These are phyloP conservation scores for Picea abies DNA, from an alignment of 83 land plant genomes.

Conservation along the genomic window DNA sequence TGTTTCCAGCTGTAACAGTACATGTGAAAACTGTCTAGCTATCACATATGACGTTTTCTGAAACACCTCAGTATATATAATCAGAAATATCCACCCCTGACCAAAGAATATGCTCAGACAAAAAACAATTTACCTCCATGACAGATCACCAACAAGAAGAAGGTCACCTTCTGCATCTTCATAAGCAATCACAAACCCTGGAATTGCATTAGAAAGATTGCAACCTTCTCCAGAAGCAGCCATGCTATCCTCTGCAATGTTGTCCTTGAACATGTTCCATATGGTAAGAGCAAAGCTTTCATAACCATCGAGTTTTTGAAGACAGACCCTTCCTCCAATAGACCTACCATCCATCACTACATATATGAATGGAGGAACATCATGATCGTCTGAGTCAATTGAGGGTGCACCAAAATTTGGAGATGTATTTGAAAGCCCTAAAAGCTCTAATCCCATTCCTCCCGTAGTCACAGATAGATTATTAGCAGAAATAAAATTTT, in stretches of 20 bases:
- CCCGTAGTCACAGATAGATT: not conserved
- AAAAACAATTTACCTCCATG: slow-evolving; percentile 23
- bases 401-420: not conserved
- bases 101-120: not conserved
- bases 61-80: no score
- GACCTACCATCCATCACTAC: slow-evolving; percentile 37
- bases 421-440: slow-evolving; percentile 4
- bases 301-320: slow-evolving; percentile 26
- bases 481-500: slow-evolving; percentile 9
- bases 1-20: not conserved
- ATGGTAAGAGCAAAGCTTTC: slow-evolving; percentile 24
- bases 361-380: slow-evolving; percentile 21
- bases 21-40: not conserved
- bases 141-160: slow-evolving; percentile 31
- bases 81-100: not conserved
- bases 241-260: not conserved
- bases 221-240: slow-evolving; percentile 4
- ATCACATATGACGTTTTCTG: not conserved
- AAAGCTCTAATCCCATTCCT: not conserved
- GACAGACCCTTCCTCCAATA: slow-evolving; percentile 22
- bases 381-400: not conserved
- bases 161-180: slow-evolving; percentile 36
- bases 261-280: slow-evolving; percentile 25
- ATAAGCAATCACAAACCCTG: slow-evolving; percentile 28
- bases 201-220: slow-evolving; percentile 26